Evolutionary conservation across 1,284 basidiomycete species (phyloP).

Genomic region (Xerocomus amazonicus): DNA sequence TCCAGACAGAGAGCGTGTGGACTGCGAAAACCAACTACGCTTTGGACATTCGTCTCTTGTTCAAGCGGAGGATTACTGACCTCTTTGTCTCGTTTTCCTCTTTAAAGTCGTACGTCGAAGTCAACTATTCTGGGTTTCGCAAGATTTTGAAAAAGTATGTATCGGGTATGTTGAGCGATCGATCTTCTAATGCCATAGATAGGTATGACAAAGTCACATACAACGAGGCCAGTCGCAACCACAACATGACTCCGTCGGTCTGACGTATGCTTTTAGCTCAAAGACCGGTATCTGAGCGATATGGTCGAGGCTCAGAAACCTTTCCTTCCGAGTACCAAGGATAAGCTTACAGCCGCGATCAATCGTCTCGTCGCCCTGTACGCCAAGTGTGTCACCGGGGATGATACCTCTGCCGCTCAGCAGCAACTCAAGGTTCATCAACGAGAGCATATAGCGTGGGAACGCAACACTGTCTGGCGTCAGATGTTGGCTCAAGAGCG

Average conservation of each 20-base stretch:
- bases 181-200: conserved; percentile 5
- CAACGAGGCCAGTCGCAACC: conserved; percentile 48
- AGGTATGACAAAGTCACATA: conserved; percentile 96
- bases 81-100: conserved; percentile 86
- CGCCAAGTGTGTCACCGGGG: conserved; percentile 81
- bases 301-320: conserved; percentile 69
- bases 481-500: conserved; percentile 95
- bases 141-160: conserved; percentile 95
- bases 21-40: conserved; percentile 81
- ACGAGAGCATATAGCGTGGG: conserved; percentile 92
- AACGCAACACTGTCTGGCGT: conserved; percentile 94
- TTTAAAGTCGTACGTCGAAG: conserved; percentile 87
- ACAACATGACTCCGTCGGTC: not conserved
- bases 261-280: conserved; percentile 49
- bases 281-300: conserved; percentile 78
- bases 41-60: conserved; percentile 83
- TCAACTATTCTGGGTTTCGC: conserved; percentile 92
- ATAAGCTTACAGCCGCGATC: conserved; percentile 62
- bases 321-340: conserved; percentile 65
- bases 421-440: conserved; percentile 87
- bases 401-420: conserved; percentile 68
- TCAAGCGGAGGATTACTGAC: conserved; percentile 87
- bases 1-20: conserved; percentile 63
- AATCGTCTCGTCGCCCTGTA: conserved; percentile 72
- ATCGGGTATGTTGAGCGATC: not conserved